Evolutionary conservation across 2,329 filamentous ascomycete genomes (phyloP), one percentile per base, ranked within the genome.

Genomic region (Alternaria postmessia): DNA sequence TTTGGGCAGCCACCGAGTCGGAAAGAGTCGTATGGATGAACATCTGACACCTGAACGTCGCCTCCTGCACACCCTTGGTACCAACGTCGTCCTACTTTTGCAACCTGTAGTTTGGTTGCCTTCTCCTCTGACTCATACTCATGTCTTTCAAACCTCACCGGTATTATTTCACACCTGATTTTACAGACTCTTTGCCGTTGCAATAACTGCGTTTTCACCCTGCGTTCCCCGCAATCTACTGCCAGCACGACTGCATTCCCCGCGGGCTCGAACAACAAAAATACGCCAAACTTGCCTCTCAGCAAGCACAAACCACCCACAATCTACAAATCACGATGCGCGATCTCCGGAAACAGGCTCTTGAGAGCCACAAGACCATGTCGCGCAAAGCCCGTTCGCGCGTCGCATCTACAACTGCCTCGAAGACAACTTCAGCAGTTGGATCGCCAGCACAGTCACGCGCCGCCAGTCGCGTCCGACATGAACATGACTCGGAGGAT

Each of bases 291-390:
- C 14, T 9, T 22, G 18, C 24, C 14, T 32, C 34, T 22, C 22
- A 41, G 24, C 18, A 44, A 32, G 3, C 30, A n/a, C 2, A 11
- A 34, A 24, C 22, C 20, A 16, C 39, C 5, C 20, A 24, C 6
- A 24, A 18, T 6, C 26, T 11, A 52, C 18, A 48, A 8, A 53
- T 47, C 63, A 70, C 54, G 46, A 90, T 90, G 88, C 87, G 85
- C 72, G 87, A 90, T 56, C 78, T 84, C 48, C 79, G 88, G 68
- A 89, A 90, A 74, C 89, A 90, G 78, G 89, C 87, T 51, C 86
- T 92, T 59, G 88, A 90, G 79, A 88, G 87, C 80, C 86, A 87
- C 75, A 93, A 93, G 81, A 93, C 89, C 16, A 80, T 87, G 34
- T 92, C 90, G 47, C 85, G 84, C 70, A 92, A 92, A 77, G 88